phyloP scores from a whole-genome alignment of 495 filamentous ascomycete genomes.

The Aspergillus steynii region DNA sequence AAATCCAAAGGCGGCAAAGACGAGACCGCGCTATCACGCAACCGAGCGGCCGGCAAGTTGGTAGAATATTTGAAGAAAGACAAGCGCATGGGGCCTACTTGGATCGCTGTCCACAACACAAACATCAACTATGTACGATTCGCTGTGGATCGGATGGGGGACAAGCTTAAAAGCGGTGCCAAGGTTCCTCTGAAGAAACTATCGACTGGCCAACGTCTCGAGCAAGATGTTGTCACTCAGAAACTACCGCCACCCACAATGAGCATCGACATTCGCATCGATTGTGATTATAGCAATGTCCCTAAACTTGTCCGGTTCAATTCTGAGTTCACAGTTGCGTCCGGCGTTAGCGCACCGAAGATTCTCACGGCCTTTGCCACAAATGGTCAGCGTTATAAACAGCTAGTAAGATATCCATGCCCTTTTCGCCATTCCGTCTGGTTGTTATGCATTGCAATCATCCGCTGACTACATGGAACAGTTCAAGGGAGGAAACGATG shows the following conservation, averaged over 20 bases:
- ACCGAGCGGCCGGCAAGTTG: slow-evolving; percentile 67
- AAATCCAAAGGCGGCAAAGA: slow-evolving; percentile 69
- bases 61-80: slow-evolving; percentile 57
- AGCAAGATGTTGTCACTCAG: slow-evolving; percentile 54
- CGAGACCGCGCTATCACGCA: slow-evolving; percentile 67
- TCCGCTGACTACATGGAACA: slow-evolving; percentile 26
- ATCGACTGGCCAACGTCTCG: slow-evolving; percentile 53
- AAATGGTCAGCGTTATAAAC: slow-evolving; percentile 78
- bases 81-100: slow-evolving; percentile 48
- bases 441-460: background rate
- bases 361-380: slow-evolving; percentile 76
- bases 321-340: slow-evolving; percentile 76
- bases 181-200: slow-evolving; percentile 63
- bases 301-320: slow-evolving; percentile 70
- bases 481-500: slow-evolving; percentile 93
- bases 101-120: slow-evolving; percentile 68
- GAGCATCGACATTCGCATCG: slow-evolving; percentile 71
- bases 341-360: slow-evolving; percentile 88
- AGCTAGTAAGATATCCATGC: slow-evolving; percentile 59
- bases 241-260: slow-evolving; percentile 87
- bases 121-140: slow-evolving; percentile 73
- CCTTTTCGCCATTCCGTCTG: background rate
- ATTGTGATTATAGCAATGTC: slow-evolving; percentile 72
- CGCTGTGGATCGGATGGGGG: slow-evolving; percentile 61
- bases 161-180: slow-evolving; percentile 66